These are phyloP conservation scores for Gnomoniopsis smithogilvyi DNA, from an alignment of 2,329 filamentous ascomycete species.

Conservation along the genomic window DNA sequence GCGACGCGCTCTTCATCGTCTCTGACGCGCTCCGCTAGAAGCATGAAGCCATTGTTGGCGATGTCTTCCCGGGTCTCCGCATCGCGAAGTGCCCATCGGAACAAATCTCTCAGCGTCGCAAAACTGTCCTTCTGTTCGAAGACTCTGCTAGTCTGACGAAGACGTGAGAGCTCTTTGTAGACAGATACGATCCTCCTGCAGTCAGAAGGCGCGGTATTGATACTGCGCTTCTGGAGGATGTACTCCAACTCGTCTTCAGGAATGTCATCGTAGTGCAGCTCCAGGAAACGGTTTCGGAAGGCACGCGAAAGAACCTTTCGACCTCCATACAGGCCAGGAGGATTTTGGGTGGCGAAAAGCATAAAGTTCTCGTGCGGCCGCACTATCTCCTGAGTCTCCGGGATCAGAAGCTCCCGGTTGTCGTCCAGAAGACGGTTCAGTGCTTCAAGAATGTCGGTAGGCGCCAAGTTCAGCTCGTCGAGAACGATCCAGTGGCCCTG, in stretches of 20 bases:
- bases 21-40: constrained; percentile 91
- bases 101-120: constrained; percentile 91
- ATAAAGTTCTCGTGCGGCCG: constrained; percentile 93
- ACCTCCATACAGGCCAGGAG: constrained; percentile 90
- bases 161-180: constrained; percentile 85
- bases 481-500: constrained; percentile 97
- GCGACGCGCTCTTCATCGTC: constrained; percentile 80
- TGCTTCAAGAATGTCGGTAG: constrained; percentile 94
- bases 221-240: constrained; percentile 83
- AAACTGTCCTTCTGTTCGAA: constrained; percentile 99
- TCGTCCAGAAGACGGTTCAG: constrained; percentile 94
- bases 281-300: constrained; percentile 94
- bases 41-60: constrained; percentile 91
- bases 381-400: constrained; percentile 93
- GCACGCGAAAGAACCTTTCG: constrained; percentile 90
- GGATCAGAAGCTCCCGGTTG: constrained; percentile 91
- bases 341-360: constrained; percentile 97
- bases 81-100: constrained; percentile 85
- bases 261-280: constrained; percentile 97
- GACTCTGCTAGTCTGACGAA: constrained; percentile 84
- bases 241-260: constrained; percentile 90
- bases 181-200: constrained; percentile 88
- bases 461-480: constrained; percentile 94
- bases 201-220: constrained; percentile 84
- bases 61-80: constrained; percentile 86